Conservation (phyloP, 768 basidiomycete species). For the Suillus occidentalis region DNA sequence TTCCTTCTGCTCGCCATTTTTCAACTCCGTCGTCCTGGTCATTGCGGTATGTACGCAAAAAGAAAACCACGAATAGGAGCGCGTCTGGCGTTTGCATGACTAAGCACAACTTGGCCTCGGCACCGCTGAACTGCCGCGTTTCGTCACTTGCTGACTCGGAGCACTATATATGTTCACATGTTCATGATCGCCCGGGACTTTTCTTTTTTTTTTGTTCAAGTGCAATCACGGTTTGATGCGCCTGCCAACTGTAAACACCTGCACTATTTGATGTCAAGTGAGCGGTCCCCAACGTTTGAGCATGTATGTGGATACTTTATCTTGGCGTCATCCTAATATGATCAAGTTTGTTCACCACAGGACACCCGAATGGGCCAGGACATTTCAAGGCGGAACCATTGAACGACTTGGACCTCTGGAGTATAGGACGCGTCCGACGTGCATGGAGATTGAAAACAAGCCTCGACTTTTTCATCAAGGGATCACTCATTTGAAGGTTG, state of each 20-base stretch:
- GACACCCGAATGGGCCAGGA: not conserved
- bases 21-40: constrained; percentile 12
- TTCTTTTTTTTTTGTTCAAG: not conserved
- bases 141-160: too few relatives aligned
- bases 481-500: not conserved
- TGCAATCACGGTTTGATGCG: not conserved
- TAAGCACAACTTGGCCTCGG: not conserved
- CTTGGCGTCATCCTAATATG: not conserved
- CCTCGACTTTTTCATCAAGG: not conserved
- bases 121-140: not conserved
- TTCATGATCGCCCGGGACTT: not conserved
- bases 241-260: not conserved
- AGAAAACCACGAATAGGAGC: not conserved
- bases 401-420: not conserved
- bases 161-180: too few relatives aligned
- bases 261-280: not conserved
- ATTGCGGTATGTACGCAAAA: constrained; percentile 2
- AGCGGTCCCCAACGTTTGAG: not conserved
- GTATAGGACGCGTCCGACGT: too few relatives aligned
- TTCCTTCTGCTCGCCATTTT: constrained; percentile 26
- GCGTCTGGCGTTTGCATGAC: not conserved
- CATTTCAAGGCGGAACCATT: not conserved
- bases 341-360: not conserved
- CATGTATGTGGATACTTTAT: not conserved
- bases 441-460: not conserved